Evolutionary conservation across 768 basidiomycete species (phyloP), one percentile per base, ranked within the genome.

Genomic region (Hericium alpestre): DNA sequence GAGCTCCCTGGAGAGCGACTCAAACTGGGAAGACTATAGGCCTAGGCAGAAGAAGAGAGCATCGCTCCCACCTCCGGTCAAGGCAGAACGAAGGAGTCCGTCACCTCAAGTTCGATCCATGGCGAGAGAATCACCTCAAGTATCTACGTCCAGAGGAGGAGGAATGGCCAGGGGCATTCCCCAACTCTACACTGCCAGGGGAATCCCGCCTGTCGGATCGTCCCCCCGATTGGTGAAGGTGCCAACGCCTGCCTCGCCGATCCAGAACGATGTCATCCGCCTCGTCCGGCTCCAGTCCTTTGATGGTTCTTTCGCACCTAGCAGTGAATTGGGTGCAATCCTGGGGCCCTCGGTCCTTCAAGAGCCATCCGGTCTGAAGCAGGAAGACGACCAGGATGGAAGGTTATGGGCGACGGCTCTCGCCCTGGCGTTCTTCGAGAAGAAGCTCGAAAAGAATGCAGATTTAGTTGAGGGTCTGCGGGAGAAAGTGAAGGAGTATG

Each of bases 391-490:
- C 48, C 64, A 54, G 20, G 32, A 32, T 32, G 32, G 32, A 32
- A 67, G 53, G 10, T 58, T 76, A 9, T 83, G 81, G 81, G 71
- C 76, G 32, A 82, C 80, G 2, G 72, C 72, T 4, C 65, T 81
- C 16, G 73, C 71, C 8, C 66, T 75, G 23, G 80, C 76, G 1
- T 83, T 73, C 57, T 61, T 83, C 64, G 63, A 67, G 59, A 72
- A 61, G 41, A 67, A 71, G 38, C 59, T 80, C 20, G 69, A 68
- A 10, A 57, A 80, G 54, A 51, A 67, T 27, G 71, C 64, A 18
- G 81, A 82, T 64, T 69, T 74, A 6, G 58, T 59, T 51, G 75
- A 75, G 50, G 80, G 66, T 60, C 67, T 79, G 54, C 46, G 58
- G 18, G 46, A 25, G 38, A 63, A 32, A 38, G 38, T 47, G 4